These are phyloP conservation scores for Pestalotiopsis sp. DNA, from an alignment of 2,329 filamentous ascomycete species.

Conservation along the genomic window DNA sequence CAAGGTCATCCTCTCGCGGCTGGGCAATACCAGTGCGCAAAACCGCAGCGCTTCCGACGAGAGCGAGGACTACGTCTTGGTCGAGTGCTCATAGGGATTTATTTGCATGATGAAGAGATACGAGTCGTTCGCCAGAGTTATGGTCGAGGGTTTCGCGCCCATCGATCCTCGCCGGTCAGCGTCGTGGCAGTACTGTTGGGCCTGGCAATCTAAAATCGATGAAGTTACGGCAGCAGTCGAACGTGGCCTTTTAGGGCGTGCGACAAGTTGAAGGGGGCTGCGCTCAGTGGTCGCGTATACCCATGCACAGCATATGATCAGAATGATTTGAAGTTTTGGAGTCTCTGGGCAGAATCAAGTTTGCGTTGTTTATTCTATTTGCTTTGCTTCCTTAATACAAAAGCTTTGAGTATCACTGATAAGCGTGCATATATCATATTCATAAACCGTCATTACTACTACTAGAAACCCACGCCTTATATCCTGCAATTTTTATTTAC, in stretches of 20 bases:
- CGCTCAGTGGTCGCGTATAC: not conserved
- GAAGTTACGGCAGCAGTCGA: not conserved
- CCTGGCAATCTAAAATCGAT: not conserved
- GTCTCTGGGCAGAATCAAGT: not conserved
- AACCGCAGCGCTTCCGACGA: slow-evolving; percentile 16
- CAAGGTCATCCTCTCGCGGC: slow-evolving; percentile 28
- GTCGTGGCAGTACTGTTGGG: not conserved
- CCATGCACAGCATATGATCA: not conserved
- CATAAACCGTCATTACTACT: not conserved
- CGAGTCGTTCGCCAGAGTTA: not conserved
- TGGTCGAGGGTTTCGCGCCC: not conserved
- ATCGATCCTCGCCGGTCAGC: not conserved
- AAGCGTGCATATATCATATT: not conserved
- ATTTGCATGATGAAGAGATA: not conserved
- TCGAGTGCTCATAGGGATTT: not conserved
- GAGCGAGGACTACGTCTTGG: not conserved
- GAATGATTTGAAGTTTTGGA: not conserved
- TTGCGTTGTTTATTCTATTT: not conserved
- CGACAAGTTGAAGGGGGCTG: not conserved
- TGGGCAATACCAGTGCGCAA: slow-evolving; percentile 22
- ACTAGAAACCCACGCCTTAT: not conserved
- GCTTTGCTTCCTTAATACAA: not conserved
- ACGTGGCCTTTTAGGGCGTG: not conserved
- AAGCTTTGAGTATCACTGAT: not conserved
- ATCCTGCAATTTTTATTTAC: slow-evolving; percentile 41